A percentile compares a stretch with the other conserved stretches of the same genome.
Evolutionary conservation across 257 asterid species (phyloP).

Genomic region (Penstemon barbatus): DNA sequence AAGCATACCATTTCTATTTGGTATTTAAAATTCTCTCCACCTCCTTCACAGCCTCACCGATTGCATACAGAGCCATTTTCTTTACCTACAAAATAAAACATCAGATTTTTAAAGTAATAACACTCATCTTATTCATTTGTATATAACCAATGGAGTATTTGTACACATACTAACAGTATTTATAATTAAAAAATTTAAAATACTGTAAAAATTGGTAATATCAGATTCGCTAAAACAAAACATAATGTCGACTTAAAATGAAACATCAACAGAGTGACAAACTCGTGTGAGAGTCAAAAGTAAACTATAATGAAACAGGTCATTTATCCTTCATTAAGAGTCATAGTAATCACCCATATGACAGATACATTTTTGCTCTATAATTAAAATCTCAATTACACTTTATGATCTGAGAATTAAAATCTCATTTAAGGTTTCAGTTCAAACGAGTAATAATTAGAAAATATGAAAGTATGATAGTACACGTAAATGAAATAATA

Average conservation of each 20-base stretch:
- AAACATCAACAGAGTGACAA: not conserved
- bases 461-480: not conserved
- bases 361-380: too few relatives aligned
- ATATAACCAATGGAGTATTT: too few relatives aligned
- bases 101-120: slow-evolving; percentile 1
- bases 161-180: too few relatives aligned
- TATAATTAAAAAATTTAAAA: too few relatives aligned
- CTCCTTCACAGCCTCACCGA: slow-evolving; percentile 28
- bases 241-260: not conserved
- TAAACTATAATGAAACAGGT: not conserved
- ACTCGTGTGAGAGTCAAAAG: not conserved
- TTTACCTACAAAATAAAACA: slow-evolving; percentile 39
- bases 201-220: too few relatives aligned
- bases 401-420: not conserved
- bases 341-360: too few relatives aligned
- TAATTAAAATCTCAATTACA: too few relatives aligned
- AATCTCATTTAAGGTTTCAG: not conserved
- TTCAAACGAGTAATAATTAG: not conserved
- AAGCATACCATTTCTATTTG: slow-evolving; percentile 17
- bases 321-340: too few relatives aligned
- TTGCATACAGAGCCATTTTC: slow-evolving; percentile 48
- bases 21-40: slow-evolving; percentile 11
- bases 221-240: too few relatives aligned
- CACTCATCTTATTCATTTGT: not conserved
- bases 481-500: not conserved